A percentile compares a stretch with the other conserved stretches of the same genome.
phyloP scores from a whole-genome alignment of 176 grass and related monocot species.

The Metroxylon sagu region DNA sequence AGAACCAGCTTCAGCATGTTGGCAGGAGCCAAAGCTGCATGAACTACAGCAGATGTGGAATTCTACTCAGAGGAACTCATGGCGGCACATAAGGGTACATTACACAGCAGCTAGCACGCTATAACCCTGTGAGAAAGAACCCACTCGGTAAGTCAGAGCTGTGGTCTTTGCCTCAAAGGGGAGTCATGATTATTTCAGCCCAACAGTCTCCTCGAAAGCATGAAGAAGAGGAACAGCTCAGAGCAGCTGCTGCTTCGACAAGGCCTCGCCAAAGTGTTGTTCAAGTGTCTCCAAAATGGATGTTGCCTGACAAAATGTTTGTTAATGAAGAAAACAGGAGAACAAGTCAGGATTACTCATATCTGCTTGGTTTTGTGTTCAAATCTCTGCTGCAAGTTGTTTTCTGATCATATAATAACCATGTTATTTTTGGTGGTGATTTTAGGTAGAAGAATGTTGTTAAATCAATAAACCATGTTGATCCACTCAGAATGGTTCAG shows the following conservation, averaged over 20 bases:
- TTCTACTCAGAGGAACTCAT: slow-evolving; percentile 33
- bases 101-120: slow-evolving; percentile 57
- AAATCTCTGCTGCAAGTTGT: slow-evolving; percentile 1
- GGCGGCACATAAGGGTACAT: slow-evolving; percentile 21
- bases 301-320: slow-evolving; percentile 38
- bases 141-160: slow-evolving; percentile 45
- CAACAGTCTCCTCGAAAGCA: slow-evolving; percentile 71
- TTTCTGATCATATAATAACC: slow-evolving; percentile 4
- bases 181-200: slow-evolving; percentile 76
- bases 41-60: slow-evolving; percentile 63
- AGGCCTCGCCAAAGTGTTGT: slow-evolving; percentile 36
- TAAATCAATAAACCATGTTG: slow-evolving; percentile 36
- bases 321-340: slow-evolving; percentile 1
- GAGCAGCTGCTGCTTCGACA: slow-evolving; percentile 34
- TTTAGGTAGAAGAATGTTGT: slow-evolving; percentile 35
- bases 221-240: slow-evolving; percentile 71
- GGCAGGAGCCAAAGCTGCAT: slow-evolving; percentile 85
- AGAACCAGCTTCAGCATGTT: slow-evolving; percentile 39
- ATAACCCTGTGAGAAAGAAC: slow-evolving; percentile 48
- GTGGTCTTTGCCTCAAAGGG: slow-evolving; percentile 40
- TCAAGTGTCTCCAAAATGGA: slow-evolving; percentile 76
- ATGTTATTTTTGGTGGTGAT: slow-evolving; percentile 1
- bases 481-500: slow-evolving; percentile 20
- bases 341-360: slow-evolving; percentile 1
- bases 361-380: background rate